Conservation (phyloP, 148 eudicot species). For the Spergularia bocconei region DNA sequence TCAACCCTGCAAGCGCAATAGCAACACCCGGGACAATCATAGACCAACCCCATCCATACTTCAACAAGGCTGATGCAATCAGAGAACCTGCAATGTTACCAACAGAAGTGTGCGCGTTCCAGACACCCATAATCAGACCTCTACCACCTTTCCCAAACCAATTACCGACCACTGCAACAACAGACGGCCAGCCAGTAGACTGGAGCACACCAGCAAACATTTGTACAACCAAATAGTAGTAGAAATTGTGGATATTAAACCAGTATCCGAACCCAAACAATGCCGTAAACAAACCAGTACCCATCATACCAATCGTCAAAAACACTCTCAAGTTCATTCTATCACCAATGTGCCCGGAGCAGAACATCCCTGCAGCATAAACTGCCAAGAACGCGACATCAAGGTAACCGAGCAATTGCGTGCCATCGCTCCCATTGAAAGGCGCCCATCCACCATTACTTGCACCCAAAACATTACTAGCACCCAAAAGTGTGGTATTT, state of each 20-base stretch:
- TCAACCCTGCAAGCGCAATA: slow-evolving; percentile 48
- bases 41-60: slow-evolving; percentile 98
- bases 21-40: slow-evolving; percentile 74
- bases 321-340: slow-evolving; percentile 67
- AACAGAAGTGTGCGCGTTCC: slow-evolving; percentile 90
- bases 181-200: slow-evolving; percentile 97
- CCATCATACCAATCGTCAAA: slow-evolving; percentile 78
- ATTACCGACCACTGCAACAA: slow-evolving; percentile 85
- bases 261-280: slow-evolving; percentile 80
- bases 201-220: slow-evolving; percentile 91
- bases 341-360: slow-evolving; percentile 82
- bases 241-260: slow-evolving; percentile 67
- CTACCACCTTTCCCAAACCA: slow-evolving; percentile 88
- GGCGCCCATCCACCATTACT: slow-evolving; percentile 75
- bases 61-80: slow-evolving; percentile 67
- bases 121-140: slow-evolving; percentile 87
- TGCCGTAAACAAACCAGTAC: slow-evolving; percentile 77
- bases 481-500: slow-evolving; percentile 24
- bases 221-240: slow-evolving; percentile 62
- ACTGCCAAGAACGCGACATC: slow-evolving; percentile 81
- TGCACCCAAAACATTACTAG: slow-evolving; percentile 27
- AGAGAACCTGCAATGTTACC: slow-evolving; percentile 84
- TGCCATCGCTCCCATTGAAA: slow-evolving; percentile 65
- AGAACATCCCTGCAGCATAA: slow-evolving; percentile 76
- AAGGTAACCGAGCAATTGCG: slow-evolving; percentile 73